Conservation (phyloP, 2,329 filamentous ascomycete species). For the Arachnomyces sp. region DNA sequence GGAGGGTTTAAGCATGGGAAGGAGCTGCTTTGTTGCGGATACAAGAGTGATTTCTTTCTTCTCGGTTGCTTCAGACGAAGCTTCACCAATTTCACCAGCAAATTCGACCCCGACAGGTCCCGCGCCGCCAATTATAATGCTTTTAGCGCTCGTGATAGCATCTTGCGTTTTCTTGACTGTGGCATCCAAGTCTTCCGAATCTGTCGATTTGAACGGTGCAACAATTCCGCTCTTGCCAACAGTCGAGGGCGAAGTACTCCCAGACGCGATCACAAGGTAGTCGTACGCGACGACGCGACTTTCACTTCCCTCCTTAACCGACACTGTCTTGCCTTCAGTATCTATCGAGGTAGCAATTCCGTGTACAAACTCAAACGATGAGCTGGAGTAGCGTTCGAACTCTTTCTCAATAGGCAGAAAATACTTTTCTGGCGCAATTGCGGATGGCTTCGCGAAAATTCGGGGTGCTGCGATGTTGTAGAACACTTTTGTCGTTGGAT, state of each 20-base stretch:
- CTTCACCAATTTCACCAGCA: constrained; percentile 44
- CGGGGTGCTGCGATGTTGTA: constrained; percentile 48
- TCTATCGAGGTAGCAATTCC: constrained; percentile 43
- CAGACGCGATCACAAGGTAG: constrained; percentile 50
- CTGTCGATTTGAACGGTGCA: constrained; percentile 37
- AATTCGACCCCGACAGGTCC: constrained; percentile 40
- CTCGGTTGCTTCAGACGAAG: constrained; percentile 13
- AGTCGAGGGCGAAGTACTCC: constrained; percentile 39
- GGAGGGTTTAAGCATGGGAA: constrained; percentile 3
- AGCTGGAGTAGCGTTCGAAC: constrained; percentile 43
- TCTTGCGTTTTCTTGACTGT: constrained; percentile 28
- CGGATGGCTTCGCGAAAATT: constrained; percentile 40
- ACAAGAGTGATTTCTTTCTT: constrained; percentile 37
- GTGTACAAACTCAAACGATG: constrained; percentile 44
- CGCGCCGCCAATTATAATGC: constrained; percentile 39
- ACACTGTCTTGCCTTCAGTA: constrained; percentile 34
- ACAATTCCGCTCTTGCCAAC: constrained; percentile 21
- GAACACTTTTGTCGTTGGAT: constrained; percentile 46
- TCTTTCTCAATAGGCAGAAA: constrained; percentile 42
- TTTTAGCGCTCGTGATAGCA: constrained; percentile 30
- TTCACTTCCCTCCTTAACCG: constrained; percentile 29
- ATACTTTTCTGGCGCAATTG: constrained; percentile 40
- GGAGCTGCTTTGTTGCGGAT: constrained; percentile 9
- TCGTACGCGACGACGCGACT: constrained; percentile 38
- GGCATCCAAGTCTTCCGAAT: constrained; percentile 28